phyloP scores from a whole-genome alignment of 2,329 filamentous ascomycete genomes.

The Camillea tinctor region DNA sequence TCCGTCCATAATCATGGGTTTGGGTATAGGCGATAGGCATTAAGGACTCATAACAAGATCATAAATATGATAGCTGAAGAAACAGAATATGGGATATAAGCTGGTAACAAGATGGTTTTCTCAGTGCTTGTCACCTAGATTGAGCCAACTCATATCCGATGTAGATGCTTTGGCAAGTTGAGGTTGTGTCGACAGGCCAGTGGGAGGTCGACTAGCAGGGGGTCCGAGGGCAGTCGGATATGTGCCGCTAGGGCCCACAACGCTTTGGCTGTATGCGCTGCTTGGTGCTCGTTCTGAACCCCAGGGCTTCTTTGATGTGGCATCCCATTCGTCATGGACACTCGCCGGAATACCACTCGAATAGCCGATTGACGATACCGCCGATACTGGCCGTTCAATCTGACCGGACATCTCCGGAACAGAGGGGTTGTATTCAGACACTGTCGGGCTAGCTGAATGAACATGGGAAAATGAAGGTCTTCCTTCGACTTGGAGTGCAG shows the following conservation, averaged over 20 bases:
- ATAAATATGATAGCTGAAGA: conserved; percentile 12
- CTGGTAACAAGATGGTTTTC: conserved; percentile 3
- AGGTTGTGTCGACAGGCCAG: conserved; percentile 47
- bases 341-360: conserved; percentile 67
- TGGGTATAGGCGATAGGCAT: conserved; percentile 26
- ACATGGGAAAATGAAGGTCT: conserved; percentile 65
- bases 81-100: not conserved
- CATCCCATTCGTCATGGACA: conserved; percentile 56
- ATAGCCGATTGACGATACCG: conserved; percentile 55
- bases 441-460: conserved; percentile 66
- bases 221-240: conserved; percentile 43
- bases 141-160: conserved; percentile 79
- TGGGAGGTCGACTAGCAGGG: conserved; percentile 29
- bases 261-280: conserved; percentile 49
- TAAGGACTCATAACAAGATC: conserved; percentile 23
- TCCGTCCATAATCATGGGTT: conserved; percentile 13
- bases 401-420: conserved; percentile 58
- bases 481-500: conserved; percentile 65
- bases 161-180: conserved; percentile 51
- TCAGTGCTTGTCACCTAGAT: conserved; percentile 54
- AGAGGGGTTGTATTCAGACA: conserved; percentile 57
- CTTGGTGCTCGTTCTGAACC: conserved; percentile 49
- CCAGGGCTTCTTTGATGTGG: conserved; percentile 46
- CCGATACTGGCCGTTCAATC: conserved; percentile 57
- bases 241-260: conserved; percentile 21